Evolutionary conservation across 257 asterid genomes (phyloP).

Genomic region (Solanum habrochaites): DNA sequence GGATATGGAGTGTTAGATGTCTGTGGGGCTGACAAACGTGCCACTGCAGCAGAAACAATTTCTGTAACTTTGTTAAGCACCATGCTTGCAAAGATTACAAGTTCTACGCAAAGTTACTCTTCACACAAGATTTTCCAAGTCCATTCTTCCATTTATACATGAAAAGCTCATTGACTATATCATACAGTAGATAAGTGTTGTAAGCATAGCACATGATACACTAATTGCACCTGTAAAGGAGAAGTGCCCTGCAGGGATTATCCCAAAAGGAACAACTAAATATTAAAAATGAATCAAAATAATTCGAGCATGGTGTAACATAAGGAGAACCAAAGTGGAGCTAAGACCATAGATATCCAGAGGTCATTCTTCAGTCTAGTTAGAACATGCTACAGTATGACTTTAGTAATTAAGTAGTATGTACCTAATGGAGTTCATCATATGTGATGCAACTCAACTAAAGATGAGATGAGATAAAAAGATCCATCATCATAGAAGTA

Average conservation of each 20-base stretch:
- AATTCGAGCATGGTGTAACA: neutral
- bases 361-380: neutral
- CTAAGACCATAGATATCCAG: neutral
- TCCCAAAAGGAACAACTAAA: neutral
- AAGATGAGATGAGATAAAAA: neutral
- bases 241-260: neutral
- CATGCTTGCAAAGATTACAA: conserved; percentile 28
- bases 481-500: neutral
- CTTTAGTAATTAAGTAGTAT: neutral
- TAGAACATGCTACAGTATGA: neutral
- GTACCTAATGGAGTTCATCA: neutral
- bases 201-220: neutral
- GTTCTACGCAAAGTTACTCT: conserved; percentile 2
- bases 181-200: neutral
- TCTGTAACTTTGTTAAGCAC: conserved; percentile 51
- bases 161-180: neutral
- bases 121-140: neutral
- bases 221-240: neutral
- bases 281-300: neutral
- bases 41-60: conserved; percentile 34
- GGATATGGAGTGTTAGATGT: conserved; percentile 26
- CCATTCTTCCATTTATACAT: neutral
- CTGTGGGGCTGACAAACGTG: conserved; percentile 39
- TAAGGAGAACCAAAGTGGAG: neutral
- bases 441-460: neutral